These are phyloP conservation scores for Aspergillus sp. DNA, from an alignment of 2,329 filamentous ascomycete genomes.

Conservation along the genomic window DNA sequence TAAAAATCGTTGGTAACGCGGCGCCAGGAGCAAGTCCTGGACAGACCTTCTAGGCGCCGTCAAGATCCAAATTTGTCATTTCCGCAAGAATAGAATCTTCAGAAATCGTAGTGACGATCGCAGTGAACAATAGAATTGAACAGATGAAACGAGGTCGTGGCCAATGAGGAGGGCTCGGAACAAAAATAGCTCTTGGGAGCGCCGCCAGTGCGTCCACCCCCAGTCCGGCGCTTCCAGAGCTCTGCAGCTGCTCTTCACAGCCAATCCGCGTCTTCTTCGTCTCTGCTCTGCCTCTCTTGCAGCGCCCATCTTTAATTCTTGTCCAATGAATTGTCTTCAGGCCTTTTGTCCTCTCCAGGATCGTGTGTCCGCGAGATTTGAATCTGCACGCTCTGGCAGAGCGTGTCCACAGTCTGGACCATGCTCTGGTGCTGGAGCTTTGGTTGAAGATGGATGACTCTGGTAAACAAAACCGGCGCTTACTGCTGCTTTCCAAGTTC, in stretches of 20 bases:
- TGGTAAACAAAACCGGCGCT: slow-evolving; percentile 8
- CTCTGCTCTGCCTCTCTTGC: slow-evolving; percentile 9
- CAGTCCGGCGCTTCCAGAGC: slow-evolving; percentile 18
- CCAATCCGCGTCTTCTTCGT: slow-evolving; percentile 16
- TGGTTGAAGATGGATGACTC: background rate
- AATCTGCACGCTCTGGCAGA: slow-evolving; percentile 14
- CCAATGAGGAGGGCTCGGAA: background rate
- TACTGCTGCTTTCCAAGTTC: background rate
- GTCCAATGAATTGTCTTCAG: slow-evolving; percentile 13
- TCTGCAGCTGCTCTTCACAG: slow-evolving; percentile 1
- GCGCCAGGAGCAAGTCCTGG: background rate
- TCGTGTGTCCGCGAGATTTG: slow-evolving; percentile 14
- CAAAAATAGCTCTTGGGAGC: slow-evolving; percentile 12
- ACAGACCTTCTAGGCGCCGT: background rate
- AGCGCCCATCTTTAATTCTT: slow-evolving; percentile 2
- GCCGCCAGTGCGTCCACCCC: slow-evolving; percentile 6
- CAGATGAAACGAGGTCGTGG: background rate
- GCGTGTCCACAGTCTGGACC: slow-evolving; percentile 2
- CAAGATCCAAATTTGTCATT: background rate
- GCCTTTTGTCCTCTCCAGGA: background rate
- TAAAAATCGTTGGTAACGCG: background rate
- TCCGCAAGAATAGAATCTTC: background rate
- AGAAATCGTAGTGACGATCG: background rate
- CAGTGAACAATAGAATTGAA: background rate
- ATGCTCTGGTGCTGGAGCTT: slow-evolving; percentile 7